These are phyloP conservation scores for Leersia perrieri DNA, from an alignment of 176 grass and related monocot species.

Conservation along the genomic window DNA sequence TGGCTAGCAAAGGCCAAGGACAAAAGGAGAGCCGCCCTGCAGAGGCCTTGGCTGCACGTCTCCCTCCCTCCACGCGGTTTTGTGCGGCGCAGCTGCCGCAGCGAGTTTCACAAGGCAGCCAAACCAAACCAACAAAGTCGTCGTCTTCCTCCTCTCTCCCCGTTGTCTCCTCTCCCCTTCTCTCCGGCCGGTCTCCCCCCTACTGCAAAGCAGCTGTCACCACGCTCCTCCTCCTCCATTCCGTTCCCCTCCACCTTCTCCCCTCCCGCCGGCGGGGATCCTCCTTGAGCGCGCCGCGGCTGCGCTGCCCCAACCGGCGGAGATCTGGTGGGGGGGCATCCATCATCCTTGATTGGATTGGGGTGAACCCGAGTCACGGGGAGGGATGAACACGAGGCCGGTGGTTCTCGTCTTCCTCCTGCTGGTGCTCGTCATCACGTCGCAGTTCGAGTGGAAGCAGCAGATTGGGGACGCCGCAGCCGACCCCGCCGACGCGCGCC, in stretches of 20 bases:
- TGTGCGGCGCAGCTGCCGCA: no score
- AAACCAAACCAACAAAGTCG: no score
- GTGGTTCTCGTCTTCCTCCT: slow-evolving; percentile 61
- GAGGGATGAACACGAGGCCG: slow-evolving; percentile 62
- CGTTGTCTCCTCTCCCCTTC: no score
- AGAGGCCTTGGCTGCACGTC: no score
- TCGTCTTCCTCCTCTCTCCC: no score
- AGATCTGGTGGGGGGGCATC: background rate
- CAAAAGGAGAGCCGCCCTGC: no score
- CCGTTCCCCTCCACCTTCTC: background rate
- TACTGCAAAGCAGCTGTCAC: no score
- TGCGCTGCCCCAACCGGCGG: background rate
- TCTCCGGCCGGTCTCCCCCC: no score
- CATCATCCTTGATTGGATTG: background rate
- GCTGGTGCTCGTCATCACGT: slow-evolving; percentile 61
- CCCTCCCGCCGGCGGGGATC: background rate
- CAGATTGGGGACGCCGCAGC: slow-evolving; percentile 61
- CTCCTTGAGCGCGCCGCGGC: background rate
- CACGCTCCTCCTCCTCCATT: background rate
- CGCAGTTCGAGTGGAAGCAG: slow-evolving; percentile 78
- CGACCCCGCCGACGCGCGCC: slow-evolving; percentile 27
- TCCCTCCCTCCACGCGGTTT: no score
- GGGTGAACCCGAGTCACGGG: no score
- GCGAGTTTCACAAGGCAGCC: no score
- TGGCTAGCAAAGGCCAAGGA: no score